Conservation (phyloP, 768 basidiomycete species). For the Leccinum incarnatum region DNA sequence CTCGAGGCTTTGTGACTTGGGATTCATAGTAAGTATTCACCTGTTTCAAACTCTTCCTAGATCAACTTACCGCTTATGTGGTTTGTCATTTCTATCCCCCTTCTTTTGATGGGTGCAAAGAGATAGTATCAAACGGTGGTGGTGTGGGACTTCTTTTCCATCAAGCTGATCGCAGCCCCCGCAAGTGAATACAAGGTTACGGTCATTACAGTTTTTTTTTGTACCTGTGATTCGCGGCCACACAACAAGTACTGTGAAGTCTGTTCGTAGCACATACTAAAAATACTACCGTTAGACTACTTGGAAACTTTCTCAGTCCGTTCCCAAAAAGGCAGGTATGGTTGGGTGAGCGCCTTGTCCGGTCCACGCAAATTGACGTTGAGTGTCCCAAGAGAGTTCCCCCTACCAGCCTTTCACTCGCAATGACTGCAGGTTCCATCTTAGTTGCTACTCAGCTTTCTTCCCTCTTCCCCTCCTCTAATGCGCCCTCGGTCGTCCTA, state of each 20-base stretch:
- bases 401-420: neutral
- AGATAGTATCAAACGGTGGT: neutral
- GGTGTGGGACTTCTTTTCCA: neutral
- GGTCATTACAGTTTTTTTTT: neutral
- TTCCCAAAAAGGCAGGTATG: conserved; percentile 26
- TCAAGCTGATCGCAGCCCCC: neutral
- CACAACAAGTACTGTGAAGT: too few species aligned
- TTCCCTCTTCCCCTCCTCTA: conserved; percentile 53
- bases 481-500: conserved; percentile 50
- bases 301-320: neutral
- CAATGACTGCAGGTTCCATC: conserved; percentile 31
- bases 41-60: neutral
- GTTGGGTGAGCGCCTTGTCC: conserved; percentile 1
- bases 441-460: conserved; percentile 63
- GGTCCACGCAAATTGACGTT: neutral
- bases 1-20: neutral
- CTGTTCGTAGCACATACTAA: neutral
- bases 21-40: neutral
- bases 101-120: neutral
- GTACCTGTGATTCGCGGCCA: neutral
- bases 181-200: neutral
- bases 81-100: neutral
- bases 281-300: neutral
- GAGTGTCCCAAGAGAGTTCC: neutral
- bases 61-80: neutral